phyloP scores from a whole-genome alignment of 768 basidiomycete species.

The Psilocybe cubensis region DNA sequence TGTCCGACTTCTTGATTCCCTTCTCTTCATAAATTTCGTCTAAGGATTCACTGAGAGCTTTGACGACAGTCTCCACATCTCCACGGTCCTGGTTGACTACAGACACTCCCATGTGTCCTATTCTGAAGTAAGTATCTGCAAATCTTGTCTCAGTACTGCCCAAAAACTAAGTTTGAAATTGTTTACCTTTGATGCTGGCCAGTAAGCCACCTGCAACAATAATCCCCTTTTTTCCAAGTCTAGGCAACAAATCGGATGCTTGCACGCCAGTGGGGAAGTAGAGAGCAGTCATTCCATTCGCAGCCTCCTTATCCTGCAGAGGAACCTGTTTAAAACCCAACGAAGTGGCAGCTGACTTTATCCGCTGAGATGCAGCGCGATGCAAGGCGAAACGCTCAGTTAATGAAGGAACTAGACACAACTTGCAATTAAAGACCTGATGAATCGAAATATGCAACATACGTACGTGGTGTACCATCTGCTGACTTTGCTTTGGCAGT shows the following conservation, averaged over 20 bases:
- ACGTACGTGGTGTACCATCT: conserved; percentile 7
- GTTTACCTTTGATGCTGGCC: conserved; percentile 72
- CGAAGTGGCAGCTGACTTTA: conserved; percentile 67
- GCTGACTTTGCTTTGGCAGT: conserved; percentile 30
- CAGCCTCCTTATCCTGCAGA: conserved; percentile 59
- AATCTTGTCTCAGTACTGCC: not conserved
- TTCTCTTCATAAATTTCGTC: conserved; percentile 40
- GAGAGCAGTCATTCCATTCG: conserved; percentile 96
- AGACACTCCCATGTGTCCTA: conserved; percentile 96
- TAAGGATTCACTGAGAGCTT: conserved; percentile 63
- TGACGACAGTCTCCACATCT: conserved; percentile 76
- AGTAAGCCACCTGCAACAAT: conserved; percentile 91
- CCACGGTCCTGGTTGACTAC: conserved; percentile 70
- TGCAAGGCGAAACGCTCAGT: conserved; percentile 81
- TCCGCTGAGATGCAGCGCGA: conserved; percentile 61
- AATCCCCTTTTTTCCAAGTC: conserved; percentile 70
- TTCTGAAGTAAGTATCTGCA: conserved; percentile 87
- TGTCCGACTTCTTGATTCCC: conserved; percentile 10
- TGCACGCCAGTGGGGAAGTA: conserved; percentile 85
- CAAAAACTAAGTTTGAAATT: conserved; percentile 8
- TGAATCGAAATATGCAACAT: not conserved
- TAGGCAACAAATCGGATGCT: conserved; percentile 77
- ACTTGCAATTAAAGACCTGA: not conserved
- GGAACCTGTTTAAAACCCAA: conserved; percentile 82
- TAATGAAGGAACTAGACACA: conserved; percentile 57